phyloP scores from a whole-genome alignment of 2,329 filamentous ascomycete genomes.

The Sclerotinia minor region DNA sequence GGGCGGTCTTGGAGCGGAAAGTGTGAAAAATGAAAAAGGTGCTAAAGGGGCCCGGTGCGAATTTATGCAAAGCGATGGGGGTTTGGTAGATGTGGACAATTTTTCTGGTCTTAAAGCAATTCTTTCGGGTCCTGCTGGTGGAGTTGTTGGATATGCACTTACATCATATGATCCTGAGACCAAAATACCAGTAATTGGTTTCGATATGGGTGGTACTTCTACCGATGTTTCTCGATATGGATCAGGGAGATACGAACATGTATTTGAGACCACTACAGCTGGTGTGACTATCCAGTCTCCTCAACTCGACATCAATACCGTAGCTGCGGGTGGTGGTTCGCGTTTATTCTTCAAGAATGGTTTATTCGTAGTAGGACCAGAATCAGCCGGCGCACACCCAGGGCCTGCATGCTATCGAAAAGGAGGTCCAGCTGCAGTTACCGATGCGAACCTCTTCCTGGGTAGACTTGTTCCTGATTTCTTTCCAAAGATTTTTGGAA shows the following conservation, averaged over 20 bases:
- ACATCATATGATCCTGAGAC: constrained; percentile 86
- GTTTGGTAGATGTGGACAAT: constrained; percentile 69
- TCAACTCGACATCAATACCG: constrained; percentile 77
- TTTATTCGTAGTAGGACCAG: constrained; percentile 69
- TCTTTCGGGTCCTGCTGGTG: constrained; percentile 85
- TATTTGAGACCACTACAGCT: constrained; percentile 76
- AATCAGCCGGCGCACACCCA: constrained; percentile 67
- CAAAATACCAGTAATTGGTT: constrained; percentile 84
- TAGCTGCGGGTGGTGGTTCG: constrained; percentile 47
- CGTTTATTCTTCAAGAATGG: constrained; percentile 68
- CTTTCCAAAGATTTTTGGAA: constrained; percentile 93
- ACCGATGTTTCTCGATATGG: constrained; percentile 90
- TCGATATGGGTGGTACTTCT: constrained; percentile 93
- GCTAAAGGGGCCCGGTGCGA: constrained; percentile 77
- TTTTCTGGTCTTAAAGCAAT: constrained; percentile 87
- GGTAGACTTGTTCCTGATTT: constrained; percentile 84
- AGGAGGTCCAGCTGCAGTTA: constrained; percentile 83
- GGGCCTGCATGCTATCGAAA: constrained; percentile 90
- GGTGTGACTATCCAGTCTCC: constrained; percentile 77
- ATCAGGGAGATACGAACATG: constrained; percentile 67
- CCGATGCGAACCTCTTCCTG: constrained; percentile 84
- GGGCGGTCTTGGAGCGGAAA: constrained; percentile 75
- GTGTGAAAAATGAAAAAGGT: constrained; percentile 65
- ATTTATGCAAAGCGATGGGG: constrained; percentile 79
- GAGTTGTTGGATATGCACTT: constrained; percentile 87